Base-by-base conservation (phyloP, 257 asterid genomes). In the Cruciata laevipes region DNA sequence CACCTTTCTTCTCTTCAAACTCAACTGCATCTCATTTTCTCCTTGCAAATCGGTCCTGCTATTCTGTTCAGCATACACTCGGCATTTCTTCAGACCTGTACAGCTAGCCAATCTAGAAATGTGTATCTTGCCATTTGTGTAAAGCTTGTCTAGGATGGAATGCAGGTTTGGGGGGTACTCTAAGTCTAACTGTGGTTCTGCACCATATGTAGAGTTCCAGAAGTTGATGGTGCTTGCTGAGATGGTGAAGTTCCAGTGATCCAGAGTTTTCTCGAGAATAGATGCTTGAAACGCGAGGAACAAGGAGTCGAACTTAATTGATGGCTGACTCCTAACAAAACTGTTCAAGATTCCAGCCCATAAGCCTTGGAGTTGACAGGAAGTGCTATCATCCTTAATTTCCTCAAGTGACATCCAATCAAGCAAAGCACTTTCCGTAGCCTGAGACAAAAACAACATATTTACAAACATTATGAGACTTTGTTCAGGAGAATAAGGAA, bases 131-230 rank as follows among this genome's bases (percentile, higher is more conserved):
- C 88, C 87, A 3, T 75, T 80, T 74, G 86, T 82, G 68, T 85
- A 79, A 37, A 86, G 89, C 79, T 83, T 90, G 82, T 90, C 90
- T 67, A 90, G 64, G 40, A 84, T 55, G 18, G 90, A 85, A 61
- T 83, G 79, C 52, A 88, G 70, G 76, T 18, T 81, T 71, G 75
- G 77, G n/a, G 97, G 97, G 72, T 84, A 86, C 38, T 88, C 90
- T 68, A 88, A 86, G 33, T 88, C 90, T 68, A 86, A 64, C 66
- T 70, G 84, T 69, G 56, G 69, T 79, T 78, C 89, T 55, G 75
- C 62, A 23, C 90, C 89, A 20, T 82, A 90, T 2, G 88, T 86
- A 57, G 92, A 82, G 72, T 90, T 88, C 97, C 97, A 88, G 74
- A 83, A 88, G 74, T 65, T 70, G 37, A 84, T 58, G 51, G 96